Evolutionary conservation across 768 basidiomycete species (phyloP).

Genomic region (Podaxis sp.): DNA sequence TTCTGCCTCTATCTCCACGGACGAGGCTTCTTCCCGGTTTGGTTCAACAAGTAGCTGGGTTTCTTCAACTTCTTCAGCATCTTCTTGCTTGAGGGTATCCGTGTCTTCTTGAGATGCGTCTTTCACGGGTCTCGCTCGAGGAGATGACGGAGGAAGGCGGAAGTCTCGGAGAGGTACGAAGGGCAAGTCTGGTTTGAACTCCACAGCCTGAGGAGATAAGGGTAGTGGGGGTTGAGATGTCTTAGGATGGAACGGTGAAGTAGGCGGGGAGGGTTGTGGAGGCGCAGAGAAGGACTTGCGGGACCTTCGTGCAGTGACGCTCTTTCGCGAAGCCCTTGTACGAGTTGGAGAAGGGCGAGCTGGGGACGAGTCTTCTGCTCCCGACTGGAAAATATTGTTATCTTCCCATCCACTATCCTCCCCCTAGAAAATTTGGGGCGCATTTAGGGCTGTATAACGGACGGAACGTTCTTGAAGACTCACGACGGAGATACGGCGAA

Average conservation of each 20-base stretch:
- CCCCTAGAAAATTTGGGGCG: slow-evolving; percentile 18
- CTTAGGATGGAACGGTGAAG: slow-evolving; percentile 36
- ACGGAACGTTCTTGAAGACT: not conserved
- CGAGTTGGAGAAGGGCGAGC: slow-evolving; percentile 53
- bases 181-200: slow-evolving; percentile 19
- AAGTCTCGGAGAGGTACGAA: not conserved
- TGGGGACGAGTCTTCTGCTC: slow-evolving; percentile 85
- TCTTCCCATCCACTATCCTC: slow-evolving; percentile 90
- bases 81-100: slow-evolving; percentile 14
- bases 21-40: slow-evolving; percentile 3
- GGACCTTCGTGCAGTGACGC: slow-evolving; percentile 39
- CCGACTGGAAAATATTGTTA: slow-evolving; percentile 86
- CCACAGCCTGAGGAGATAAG: slow-evolving; percentile 18
- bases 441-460: not conserved
- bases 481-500: slow-evolving; percentile 45
- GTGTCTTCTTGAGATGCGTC: slow-evolving; percentile 5
- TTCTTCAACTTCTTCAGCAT: slow-evolving; percentile 1
- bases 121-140: not conserved
- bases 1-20: slow-evolving; percentile 5
- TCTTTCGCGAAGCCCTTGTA: slow-evolving; percentile 38
- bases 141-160: not conserved
- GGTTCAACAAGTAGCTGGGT: slow-evolving; percentile 8
- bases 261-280: slow-evolving; percentile 42
- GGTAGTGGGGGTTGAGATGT: slow-evolving; percentile 29
- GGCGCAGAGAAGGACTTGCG: slow-evolving; percentile 74